Conservation (phyloP, 495 filamentous ascomycete species). For the Elasticomyces elasticus region DNA sequence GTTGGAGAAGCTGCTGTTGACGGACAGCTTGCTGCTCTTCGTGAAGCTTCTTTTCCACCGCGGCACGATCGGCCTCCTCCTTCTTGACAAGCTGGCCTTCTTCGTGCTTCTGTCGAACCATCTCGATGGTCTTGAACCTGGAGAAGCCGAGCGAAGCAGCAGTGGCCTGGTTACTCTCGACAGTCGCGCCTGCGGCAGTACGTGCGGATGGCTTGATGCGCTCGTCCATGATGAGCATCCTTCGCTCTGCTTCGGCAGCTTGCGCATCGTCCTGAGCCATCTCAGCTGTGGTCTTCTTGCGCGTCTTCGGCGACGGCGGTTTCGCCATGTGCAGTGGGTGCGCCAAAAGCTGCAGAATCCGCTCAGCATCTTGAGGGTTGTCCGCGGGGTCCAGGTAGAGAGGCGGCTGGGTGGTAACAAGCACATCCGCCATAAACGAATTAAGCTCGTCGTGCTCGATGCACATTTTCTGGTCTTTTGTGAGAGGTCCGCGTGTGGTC, state of each 20-base stretch:
- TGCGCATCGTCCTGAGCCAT: conserved; percentile 86
- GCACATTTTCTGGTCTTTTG: conserved; percentile 69
- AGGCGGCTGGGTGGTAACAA: conserved; percentile 58
- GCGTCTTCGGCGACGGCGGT: conserved; percentile 72
- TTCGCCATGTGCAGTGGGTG: conserved; percentile 66
- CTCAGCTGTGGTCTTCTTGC: conserved; percentile 90
- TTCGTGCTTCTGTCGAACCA: conserved; percentile 67
- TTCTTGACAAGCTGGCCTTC: conserved; percentile 56
- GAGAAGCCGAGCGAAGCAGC: conserved; percentile 82
- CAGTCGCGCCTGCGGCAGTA: conserved; percentile 53
- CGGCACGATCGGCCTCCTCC: conserved; percentile 47
- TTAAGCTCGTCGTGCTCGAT: conserved; percentile 63
- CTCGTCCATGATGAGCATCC: conserved; percentile 91
- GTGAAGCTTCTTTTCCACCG: conserved; percentile 42
- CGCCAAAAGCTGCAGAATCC: conserved; percentile 55
- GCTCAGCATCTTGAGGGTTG: conserved; percentile 54
- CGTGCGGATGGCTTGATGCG: conserved; percentile 53
- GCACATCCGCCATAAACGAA: conserved; percentile 60
- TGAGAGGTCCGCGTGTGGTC: conserved; percentile 39
- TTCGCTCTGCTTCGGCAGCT: conserved; percentile 76
- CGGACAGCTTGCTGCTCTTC: conserved; percentile 14
- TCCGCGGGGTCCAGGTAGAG: conserved; percentile 67
- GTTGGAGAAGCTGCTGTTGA: conserved; percentile 1
- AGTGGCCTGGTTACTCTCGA: conserved; percentile 61
- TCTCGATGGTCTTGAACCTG: conserved; percentile 77